Evolutionary conservation across 2,329 filamentous ascomycete genomes (phyloP), one percentile per base, ranked within the genome.

Genomic region (Colletotrichum kahawae): DNA sequence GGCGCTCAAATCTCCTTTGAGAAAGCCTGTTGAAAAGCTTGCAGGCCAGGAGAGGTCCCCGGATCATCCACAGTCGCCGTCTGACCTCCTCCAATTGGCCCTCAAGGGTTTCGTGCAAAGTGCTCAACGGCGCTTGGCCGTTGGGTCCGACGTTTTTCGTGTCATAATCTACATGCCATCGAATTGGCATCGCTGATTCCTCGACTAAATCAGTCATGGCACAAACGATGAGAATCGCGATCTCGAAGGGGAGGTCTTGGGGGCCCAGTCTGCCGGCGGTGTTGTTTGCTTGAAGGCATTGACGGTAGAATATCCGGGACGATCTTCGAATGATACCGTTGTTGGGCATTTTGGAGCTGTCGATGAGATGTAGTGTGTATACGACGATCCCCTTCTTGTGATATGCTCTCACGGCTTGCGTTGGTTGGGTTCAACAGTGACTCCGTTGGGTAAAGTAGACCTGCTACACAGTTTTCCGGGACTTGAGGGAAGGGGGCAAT

Each of bases 291-390:
- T 51, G 12, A 51, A 51, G 43, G 43, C n/a, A n/a, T 9, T 21
- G 43, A 51, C 43, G 43, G 43, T 51, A 21, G 43, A 51, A 21
- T 21, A 51, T 51, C 43, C 43, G 43, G n/a, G 43, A 51, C 21
- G 43, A 51, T 13, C 43, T 51, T 51, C 43, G 43, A 13, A 13
- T 5, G n/a, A 21, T n/a, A 10, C 43, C n/a, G 12, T 51, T 51
- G 1, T 2, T 21, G 13, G 43, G 6, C 43, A 51, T 51, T 51
- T 21, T 21, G 12, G 43, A 21, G 43, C 43, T 21, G 21, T 51
- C n/a, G 18, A n/a, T 21, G 1, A 21, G n/a, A 21, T 21, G 0
- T 1, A 13, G n/a, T 13, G 18, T 51, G 12, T 51, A 8, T 1
- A 4, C 12, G 13, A n/a, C 43, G 3, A 48, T n/a, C 21, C 12